Conservation (phyloP, 106 monocot species). For the Phalaenopsis aphrodite region DNA sequence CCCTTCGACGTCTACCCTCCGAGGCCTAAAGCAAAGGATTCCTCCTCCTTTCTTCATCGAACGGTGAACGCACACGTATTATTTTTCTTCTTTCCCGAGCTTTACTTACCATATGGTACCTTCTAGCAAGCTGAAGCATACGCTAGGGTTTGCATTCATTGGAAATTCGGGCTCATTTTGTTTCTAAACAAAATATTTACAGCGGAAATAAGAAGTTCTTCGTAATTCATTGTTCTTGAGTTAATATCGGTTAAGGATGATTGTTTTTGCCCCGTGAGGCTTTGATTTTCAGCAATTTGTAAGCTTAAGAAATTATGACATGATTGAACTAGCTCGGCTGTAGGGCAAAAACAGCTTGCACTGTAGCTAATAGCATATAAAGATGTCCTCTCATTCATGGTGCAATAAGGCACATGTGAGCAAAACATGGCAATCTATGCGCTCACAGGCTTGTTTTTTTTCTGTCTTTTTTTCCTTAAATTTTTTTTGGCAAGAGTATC, state of each 20-base stretch:
- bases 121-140: background rate
- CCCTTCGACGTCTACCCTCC: conserved; percentile 69
- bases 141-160: background rate
- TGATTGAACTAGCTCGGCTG: no score
- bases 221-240: background rate
- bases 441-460: no score
- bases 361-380: no score
- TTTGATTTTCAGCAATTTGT: no score
- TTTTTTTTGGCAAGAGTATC: no score
- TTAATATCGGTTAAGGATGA: background rate
- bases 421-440: no score
- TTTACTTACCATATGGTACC: background rate
- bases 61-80: conserved; percentile 24
- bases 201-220: background rate
- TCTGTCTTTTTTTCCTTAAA: no score
- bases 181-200: background rate
- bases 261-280: no score
- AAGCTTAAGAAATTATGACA: no score
- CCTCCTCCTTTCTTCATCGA: conserved; percentile 1
- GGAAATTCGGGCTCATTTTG: background rate
- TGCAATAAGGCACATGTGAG: no score
- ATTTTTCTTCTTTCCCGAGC: background rate
- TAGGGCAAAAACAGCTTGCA: no score
- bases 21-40: background rate
- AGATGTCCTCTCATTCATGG: no score